Evolutionary conservation across 176 grass and related monocot genomes (phyloP).

Genomic region (Stipa capillata): DNA sequence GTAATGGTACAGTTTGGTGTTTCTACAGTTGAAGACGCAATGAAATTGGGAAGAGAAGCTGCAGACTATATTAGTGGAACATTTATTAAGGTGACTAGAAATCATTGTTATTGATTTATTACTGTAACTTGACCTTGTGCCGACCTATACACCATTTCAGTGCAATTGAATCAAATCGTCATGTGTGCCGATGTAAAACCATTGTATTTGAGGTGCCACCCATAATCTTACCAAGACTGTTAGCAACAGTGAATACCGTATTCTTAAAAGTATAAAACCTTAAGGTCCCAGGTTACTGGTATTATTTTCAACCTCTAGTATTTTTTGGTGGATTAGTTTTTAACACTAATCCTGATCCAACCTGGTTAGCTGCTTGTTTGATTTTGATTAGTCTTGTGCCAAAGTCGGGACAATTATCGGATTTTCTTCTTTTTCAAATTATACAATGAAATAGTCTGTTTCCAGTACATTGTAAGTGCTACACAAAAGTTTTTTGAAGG

Average conservation of each 20-base stretch:
- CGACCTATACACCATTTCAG: too few relatives aligned
- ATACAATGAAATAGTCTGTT: background rate
- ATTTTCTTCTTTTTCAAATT: background rate
- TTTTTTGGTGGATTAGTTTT: too few relatives aligned
- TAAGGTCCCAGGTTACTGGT: too few relatives aligned
- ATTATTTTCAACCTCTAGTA: too few relatives aligned
- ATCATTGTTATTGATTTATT: background rate
- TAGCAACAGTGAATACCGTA: too few relatives aligned
- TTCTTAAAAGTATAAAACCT: too few relatives aligned
- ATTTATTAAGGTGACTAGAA: conserved; percentile 76
- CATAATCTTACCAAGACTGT: too few relatives aligned
- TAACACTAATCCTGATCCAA: background rate
- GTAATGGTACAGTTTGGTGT: conserved; percentile 99
- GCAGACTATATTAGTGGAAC: conserved; percentile 85
- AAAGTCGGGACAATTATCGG: background rate
- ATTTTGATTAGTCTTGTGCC: background rate
- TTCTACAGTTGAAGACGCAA: conserved; percentile 66
- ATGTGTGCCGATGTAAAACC: too few relatives aligned
- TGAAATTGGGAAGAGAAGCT: conserved; percentile 98
- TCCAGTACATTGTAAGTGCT: background rate
- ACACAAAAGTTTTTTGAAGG: background rate
- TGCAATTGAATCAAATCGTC: too few relatives aligned
- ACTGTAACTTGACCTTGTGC: too few relatives aligned
- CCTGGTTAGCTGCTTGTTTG: background rate
- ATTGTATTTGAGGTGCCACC: too few relatives aligned